Evolutionary conservation across 176 grass and related monocot genomes (phyloP), one percentile per base, ranked within the genome.

Genomic region (Raddia guianensis): DNA sequence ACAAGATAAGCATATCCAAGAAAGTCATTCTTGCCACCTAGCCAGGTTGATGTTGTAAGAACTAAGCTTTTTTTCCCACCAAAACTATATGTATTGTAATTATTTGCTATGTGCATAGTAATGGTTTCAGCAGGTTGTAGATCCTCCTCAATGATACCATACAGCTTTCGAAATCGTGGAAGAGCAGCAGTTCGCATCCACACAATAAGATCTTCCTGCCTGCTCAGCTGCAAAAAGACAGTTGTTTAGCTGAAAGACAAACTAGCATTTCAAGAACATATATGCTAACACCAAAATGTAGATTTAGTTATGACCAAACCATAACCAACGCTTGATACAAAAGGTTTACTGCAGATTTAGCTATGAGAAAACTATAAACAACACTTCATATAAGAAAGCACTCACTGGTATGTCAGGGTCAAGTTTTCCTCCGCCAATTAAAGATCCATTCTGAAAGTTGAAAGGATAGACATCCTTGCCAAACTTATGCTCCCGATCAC

Each of bases 171-270:
- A 47, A 99, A 95, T 70, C 82, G 89, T 5, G 96, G 92, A 76
- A 99, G 96, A 53, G 96, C 96, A 84, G 96, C 56, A 50, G 89
- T 66, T 16, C 90, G 86, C 92, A 99, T 99, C 96, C 96, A 99
- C 55, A 99, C 88, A 45, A 99, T 93, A 76, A 95, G 93, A 85
- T 93, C 90, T 82, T 99, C 96, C 75, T 99, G 92, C 15, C 93
- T 83, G 74, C 87, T 99, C 74, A 99, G 86, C 92, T 99, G 72
- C 34, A 67, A 68, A 62, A 75, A 62, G 2, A 42, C 60, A 55
- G 5, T 10, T 74, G 27, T 64, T 91, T n/a, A 88, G 72, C 33
- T 49, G 68, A 63, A 55, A 45, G 15, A 52, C 20, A 60, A 65
- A 19, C 13, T 37, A 62, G 7, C 21, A 33, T 12, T 49, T 71